Conservation (phyloP, 768 basidiomycete genomes). For the Clitopilus passeckerianus region DNA sequence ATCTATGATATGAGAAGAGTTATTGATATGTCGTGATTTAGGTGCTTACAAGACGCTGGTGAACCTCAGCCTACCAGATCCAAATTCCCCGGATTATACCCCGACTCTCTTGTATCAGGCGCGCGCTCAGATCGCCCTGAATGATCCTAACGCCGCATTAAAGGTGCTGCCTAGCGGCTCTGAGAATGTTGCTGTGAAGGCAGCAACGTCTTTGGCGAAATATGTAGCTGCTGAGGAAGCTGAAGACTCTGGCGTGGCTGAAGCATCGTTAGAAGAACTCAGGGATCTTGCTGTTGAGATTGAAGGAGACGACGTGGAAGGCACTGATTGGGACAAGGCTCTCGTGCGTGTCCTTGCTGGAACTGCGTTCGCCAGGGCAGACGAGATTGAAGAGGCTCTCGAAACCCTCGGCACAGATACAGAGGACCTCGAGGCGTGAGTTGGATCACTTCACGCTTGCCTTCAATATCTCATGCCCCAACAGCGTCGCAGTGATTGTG, state of each 20-base stretch:
- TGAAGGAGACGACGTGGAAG: constrained; percentile 72
- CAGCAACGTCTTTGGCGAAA: constrained; percentile 68
- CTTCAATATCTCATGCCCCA: background rate
- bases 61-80: constrained; percentile 49
- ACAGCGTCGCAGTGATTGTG: constrained; percentile 74
- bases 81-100: constrained; percentile 58
- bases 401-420: constrained; percentile 79
- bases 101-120: constrained; percentile 72
- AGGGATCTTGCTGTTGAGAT: constrained; percentile 85
- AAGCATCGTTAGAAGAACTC: constrained; percentile 69
- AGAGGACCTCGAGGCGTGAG: constrained; percentile 86
- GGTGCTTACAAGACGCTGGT: constrained; percentile 69
- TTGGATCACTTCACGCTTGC: constrained; percentile 10
- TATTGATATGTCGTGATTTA: constrained; percentile 14
- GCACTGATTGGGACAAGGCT: constrained; percentile 63
- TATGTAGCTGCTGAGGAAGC: constrained; percentile 46
- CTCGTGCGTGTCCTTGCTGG: constrained; percentile 77
- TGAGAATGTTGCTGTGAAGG: constrained; percentile 66
- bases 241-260: constrained; percentile 48
- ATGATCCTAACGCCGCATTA: constrained; percentile 51
- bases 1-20: background rate
- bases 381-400: constrained; percentile 88
- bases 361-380: constrained; percentile 80
- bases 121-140: constrained; percentile 70
- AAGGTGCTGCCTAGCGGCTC: constrained; percentile 50